Evolutionary conservation across 495 filamentous ascomycete genomes (phyloP).

Genomic region (Elasticomyces elasticus): DNA sequence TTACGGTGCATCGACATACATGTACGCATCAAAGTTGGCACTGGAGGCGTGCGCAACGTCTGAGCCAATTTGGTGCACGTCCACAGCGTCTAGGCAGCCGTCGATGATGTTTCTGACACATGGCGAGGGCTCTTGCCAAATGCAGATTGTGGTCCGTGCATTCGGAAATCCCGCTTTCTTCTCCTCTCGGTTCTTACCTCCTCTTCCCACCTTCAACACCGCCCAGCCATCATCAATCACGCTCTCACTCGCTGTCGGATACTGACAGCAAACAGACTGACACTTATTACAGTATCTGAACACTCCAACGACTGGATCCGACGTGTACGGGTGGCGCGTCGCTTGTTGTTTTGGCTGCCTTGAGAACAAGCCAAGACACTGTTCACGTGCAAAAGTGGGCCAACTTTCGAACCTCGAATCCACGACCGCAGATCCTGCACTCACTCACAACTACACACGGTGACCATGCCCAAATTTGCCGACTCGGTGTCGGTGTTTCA

Average conservation of each 20-base stretch:
- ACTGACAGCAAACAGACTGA: background rate
- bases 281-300: background rate
- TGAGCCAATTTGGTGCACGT: too few species aligned
- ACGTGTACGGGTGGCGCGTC: background rate
- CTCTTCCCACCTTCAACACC: background rate
- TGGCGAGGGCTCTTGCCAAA: background rate
- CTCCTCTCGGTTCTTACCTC: background rate
- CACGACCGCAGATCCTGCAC: background rate
- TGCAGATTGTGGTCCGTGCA: too few species aligned
- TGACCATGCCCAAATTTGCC: background rate
- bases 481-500: slow-evolving; percentile 18
- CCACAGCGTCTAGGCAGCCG: too few species aligned
- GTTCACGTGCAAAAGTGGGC: background rate
- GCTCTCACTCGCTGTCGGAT: background rate
- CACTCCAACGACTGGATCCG: background rate
- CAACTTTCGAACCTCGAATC: background rate
- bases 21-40: too few species aligned
- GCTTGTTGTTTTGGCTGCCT: background rate
- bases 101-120: too few species aligned
- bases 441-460: background rate
- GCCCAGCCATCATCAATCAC: background rate
- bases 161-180: background rate
- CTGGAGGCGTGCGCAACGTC: too few species aligned
- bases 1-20: too few species aligned
- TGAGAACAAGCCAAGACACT: background rate